Base-by-base conservation (phyloP, 306 rosid genomes). In the Quercus gilva region DNA sequence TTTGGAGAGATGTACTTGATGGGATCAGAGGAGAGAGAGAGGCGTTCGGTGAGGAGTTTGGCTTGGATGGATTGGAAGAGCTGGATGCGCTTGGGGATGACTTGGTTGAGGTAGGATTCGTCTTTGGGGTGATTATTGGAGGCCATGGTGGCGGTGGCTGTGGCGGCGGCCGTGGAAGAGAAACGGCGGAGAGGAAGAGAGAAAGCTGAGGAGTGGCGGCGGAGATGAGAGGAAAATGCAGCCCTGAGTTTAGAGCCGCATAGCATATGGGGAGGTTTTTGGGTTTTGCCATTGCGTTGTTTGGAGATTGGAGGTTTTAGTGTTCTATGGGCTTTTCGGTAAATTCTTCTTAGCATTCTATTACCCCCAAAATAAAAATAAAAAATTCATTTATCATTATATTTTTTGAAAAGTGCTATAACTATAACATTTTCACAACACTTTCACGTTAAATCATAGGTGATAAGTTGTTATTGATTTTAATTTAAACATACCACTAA, bases 81-180 rank as follows among this genome's bases (percentile, higher is more conserved):
- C 37, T 81, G 33, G 80, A 91, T 69, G 23, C 97, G 99, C 81
- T 87, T 91, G 21, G 90, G 87, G 29, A 92, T 86, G 13, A 84
- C 82, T n/a, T 70, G 31, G 19, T 4, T 17, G 55, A 95, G 94
- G 73, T 95, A 95, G 6, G 88, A 78, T 3, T 89, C 90, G 85
- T 95, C 99, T 57, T 95, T 95, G 5, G 86, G 74, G 56, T 86
- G 93, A 55, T 45, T 90, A 55, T 45, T 60, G 43, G 28, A 11
- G 64, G 53, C 76, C 70, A 29, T 53, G 59, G 58, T 45, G 37
- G 70, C 0, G 6, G 21, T 2, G 45, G 0, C 45, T 0, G 58
- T 45, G 37, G 70, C 0, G 6, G 21, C 0, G 45, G 0, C 45
- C 0, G 78, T 2, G 52, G 79, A 17, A 35, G 82, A 74, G 70